Percentiles rank a stretch among this genome's conserved stretches.
Evolutionary conservation across 352 stramenopile genomes (phyloP).

Genomic region (Phytopythium aichiense): DNA sequence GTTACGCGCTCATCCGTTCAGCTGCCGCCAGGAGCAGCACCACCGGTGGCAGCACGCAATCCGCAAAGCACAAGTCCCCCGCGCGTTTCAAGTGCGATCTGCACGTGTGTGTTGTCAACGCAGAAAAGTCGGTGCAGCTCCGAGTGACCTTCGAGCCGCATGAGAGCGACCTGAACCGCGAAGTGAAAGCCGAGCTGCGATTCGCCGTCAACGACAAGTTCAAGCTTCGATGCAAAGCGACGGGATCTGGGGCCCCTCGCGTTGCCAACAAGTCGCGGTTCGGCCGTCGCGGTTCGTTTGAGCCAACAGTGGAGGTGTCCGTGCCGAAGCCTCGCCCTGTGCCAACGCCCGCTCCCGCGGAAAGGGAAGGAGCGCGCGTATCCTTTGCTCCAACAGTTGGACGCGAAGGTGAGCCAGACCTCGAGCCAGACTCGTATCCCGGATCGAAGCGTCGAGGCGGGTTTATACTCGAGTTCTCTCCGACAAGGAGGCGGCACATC

Average conservation of each 20-base stretch:
- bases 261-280: conserved; percentile 23
- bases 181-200: conserved; percentile 38
- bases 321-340: not conserved
- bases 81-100: conserved; percentile 68
- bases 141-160: conserved; percentile 62
- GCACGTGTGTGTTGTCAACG: conserved; percentile 63
- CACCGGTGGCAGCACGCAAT: not conserved
- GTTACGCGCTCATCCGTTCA: conserved; percentile 34
- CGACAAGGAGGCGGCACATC: conserved; percentile 13
- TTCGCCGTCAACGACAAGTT: conserved; percentile 67
- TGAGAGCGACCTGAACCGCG: conserved; percentile 29
- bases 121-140: conserved; percentile 45
- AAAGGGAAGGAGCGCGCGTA: not conserved
- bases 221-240: conserved; percentile 46
- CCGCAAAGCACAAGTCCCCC: conserved; percentile 13
- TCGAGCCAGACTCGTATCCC: not conserved
- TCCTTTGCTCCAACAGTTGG: not conserved
- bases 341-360: not conserved
- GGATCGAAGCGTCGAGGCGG: conserved; percentile 29
- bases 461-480: conserved; percentile 40
- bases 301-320: conserved; percentile 3
- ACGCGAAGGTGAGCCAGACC: not conserved
- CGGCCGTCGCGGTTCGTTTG: conserved; percentile 4
- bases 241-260: conserved; percentile 19
- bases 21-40: not conserved